phyloP scores from a whole-genome alignment of 495 filamentous ascomycete species.

The Lophiotrema nucula region DNA sequence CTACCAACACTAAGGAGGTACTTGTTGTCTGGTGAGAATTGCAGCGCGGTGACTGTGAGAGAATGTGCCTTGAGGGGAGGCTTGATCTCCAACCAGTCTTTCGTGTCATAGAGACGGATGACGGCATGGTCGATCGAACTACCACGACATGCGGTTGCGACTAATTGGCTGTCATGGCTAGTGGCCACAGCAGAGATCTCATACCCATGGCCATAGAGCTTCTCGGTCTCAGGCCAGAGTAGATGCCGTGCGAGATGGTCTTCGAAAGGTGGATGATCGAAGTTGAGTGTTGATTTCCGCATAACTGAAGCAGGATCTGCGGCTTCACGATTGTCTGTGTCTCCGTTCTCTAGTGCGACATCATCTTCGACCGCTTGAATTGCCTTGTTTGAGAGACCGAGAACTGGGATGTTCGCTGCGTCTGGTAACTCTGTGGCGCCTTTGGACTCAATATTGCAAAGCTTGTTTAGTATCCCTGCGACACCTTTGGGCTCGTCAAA shows the following conservation, averaged over 20 bases:
- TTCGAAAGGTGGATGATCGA: conserved; percentile 76
- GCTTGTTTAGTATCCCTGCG: conserved; percentile 65
- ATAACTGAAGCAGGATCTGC: conserved; percentile 37
- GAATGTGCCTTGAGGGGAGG: conserved; percentile 78
- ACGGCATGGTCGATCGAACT: conserved; percentile 92
- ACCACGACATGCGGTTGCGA: conserved; percentile 93
- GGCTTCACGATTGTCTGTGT: conserved; percentile 32
- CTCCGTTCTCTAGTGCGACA: conserved; percentile 37
- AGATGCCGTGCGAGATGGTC: conserved; percentile 87
- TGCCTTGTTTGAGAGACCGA: conserved; percentile 96
- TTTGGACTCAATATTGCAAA: conserved; percentile 58
- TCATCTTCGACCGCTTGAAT: conserved; percentile 60
- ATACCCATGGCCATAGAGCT: conserved; percentile 98
- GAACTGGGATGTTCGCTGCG: conserved; percentile 87
- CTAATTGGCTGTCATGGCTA: conserved; percentile 66
- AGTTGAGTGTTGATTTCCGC: conserved; percentile 46
- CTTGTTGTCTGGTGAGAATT: conserved; percentile 72
- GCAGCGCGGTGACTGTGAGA: conserved; percentile 76
- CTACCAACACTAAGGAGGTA: conserved; percentile 84
- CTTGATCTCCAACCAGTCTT: conserved; percentile 80
- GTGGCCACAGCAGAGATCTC: conserved; percentile 90
- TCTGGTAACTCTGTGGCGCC: conserved; percentile 62
- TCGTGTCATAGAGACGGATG: conserved; percentile 84
- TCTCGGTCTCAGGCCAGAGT: conserved; percentile 93
- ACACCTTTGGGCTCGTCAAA: conserved; percentile 88